Evolutionary conservation across 306 rosid species (phyloP).

Genomic region (Cicer cuneatum): DNA sequence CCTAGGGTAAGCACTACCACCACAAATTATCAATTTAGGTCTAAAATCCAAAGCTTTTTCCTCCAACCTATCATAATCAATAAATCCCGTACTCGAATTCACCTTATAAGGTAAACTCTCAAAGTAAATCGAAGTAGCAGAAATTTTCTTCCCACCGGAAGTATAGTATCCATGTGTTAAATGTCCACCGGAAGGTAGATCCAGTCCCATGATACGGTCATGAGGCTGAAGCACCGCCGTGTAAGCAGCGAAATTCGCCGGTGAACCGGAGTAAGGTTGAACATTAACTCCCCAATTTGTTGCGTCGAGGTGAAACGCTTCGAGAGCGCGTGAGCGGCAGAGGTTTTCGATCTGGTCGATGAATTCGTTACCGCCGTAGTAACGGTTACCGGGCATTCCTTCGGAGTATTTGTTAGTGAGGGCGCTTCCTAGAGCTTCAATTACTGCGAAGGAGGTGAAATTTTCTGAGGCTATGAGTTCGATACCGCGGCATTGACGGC

Average conservation of each 20-base stretch:
- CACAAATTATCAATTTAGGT: conserved; percentile 81
- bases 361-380: conserved; percentile 93
- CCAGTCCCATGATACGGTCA: conserved; percentile 91
- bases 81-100: conserved; percentile 59
- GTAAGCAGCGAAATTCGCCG: conserved; percentile 96
- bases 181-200: conserved; percentile 94
- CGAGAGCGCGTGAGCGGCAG: conserved; percentile 83
- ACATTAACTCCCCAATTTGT: conserved; percentile 85
- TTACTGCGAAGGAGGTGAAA: conserved; percentile 94
- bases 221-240: conserved; percentile 91
- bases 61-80: conserved; percentile 82
- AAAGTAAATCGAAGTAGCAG: conserved; percentile 91
- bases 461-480: conserved; percentile 94
- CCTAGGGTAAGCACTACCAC: conserved; percentile 93
- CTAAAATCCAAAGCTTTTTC: conserved; percentile 97
- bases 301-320: conserved; percentile 68
- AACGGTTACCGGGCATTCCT: conserved; percentile 90
- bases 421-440: conserved; percentile 89
- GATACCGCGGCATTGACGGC: conserved; percentile 91
- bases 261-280: conserved; percentile 91
- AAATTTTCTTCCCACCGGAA: conserved; percentile 93
- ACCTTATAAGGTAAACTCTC: conserved; percentile 96
- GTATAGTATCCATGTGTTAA: conserved; percentile 90
- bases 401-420: conserved; percentile 93
- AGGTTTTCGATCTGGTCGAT: conserved; percentile 88